A percentile compares a stretch with the other conserved stretches of the same genome.
Conservation (phyloP, 1,284 basidiomycete species). For the Somion occarium region DNA sequence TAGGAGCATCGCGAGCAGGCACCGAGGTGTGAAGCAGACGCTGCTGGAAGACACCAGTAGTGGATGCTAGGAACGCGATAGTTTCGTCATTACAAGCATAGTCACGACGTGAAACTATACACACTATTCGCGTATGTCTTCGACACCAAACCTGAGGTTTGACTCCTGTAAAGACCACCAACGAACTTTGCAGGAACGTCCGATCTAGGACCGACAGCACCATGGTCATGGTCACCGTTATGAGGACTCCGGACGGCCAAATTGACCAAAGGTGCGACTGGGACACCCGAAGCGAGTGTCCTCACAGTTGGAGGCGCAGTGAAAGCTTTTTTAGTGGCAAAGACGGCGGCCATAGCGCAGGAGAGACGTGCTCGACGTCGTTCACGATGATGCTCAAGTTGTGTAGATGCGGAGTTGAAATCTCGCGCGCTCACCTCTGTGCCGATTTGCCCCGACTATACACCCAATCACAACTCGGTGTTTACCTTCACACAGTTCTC, state of each 20-base stretch:
- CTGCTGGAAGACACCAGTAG: slow-evolving; percentile 55
- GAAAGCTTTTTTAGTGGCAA: slow-evolving; percentile 74
- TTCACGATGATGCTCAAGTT: slow-evolving; percentile 13
- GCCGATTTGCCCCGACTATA: slow-evolving; percentile 15
- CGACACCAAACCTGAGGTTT: slow-evolving; percentile 53
- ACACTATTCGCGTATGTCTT: slow-evolving; percentile 70
- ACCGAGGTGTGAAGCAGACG: slow-evolving; percentile 74
- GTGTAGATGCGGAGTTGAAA: slow-evolving; percentile 7
- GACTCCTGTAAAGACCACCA: slow-evolving; percentile 46
- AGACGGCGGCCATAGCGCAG: slow-evolving; percentile 57
- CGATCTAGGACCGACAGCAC: slow-evolving; percentile 50
- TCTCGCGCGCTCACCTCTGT: slow-evolving; percentile 12
- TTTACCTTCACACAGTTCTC: neutral
- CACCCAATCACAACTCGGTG: slow-evolving; percentile 11
- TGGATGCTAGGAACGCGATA: slow-evolving; percentile 32
- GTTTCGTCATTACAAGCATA: neutral
- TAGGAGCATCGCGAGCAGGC: slow-evolving; percentile 55
- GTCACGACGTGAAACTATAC: slow-evolving; percentile 24
- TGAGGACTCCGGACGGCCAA: slow-evolving; percentile 60
- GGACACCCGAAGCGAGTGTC: slow-evolving; percentile 70
- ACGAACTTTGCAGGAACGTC: slow-evolving; percentile 68
- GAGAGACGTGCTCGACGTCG: slow-evolving; percentile 19
- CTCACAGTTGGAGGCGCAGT: slow-evolving; percentile 82
- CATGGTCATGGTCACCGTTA: slow-evolving; percentile 51
- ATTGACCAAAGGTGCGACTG: slow-evolving; percentile 65